Evolutionary conservation across 768 basidiomycete genomes (phyloP), one percentile per base, ranked within the genome.

Genomic region (Tremella yokohamensis): DNA sequence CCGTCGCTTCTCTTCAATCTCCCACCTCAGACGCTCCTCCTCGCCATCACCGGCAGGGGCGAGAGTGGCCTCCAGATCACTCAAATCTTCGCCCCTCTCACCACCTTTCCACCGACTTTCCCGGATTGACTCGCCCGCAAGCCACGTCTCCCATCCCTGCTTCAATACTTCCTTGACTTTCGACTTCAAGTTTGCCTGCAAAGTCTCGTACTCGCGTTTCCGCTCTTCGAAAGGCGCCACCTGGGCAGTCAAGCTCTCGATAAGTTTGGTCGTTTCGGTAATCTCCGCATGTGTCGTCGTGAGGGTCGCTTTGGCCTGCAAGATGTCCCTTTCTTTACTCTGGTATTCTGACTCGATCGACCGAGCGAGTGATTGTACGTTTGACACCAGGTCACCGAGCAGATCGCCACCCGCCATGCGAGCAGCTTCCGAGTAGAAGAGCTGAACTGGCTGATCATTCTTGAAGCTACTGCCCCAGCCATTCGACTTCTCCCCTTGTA

Each of bases 111-210:
- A 84, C 1, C 76, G 75, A 60, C 80, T 83, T 78, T 94, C 90
- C 24, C 92, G 82, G 34, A 79, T 79, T 70, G 89, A 87, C 78
- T 97, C 89, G 56, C 87, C 87, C 64, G 85, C 85, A 19, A 88
- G 78, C 92, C 94, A 98, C 66, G 88, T 89, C 74, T 94, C 90
- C 86, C 88, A 97, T 1, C 92, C 94, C 22, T 87, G 70, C 50
- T 88, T 82, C 78, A 90, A 90, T 63, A 87, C 81, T 66, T 82
- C 82, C 18, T 86, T 87, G 85, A 96, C 89, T 77, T 88, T 90
- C 7, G 78, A 79, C 24, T 82, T 78, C 26, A 97, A 78, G 60
- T 84, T 85, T 16, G 75, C 77, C 75, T 90, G 87, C 55, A 92
- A 76, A 29, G 82, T 81, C 26, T 81, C 78, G 48, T 68, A 48